Evolutionary conservation across 148 eudicot species (phyloP).

Genomic region (Camellia lanceoleosa): DNA sequence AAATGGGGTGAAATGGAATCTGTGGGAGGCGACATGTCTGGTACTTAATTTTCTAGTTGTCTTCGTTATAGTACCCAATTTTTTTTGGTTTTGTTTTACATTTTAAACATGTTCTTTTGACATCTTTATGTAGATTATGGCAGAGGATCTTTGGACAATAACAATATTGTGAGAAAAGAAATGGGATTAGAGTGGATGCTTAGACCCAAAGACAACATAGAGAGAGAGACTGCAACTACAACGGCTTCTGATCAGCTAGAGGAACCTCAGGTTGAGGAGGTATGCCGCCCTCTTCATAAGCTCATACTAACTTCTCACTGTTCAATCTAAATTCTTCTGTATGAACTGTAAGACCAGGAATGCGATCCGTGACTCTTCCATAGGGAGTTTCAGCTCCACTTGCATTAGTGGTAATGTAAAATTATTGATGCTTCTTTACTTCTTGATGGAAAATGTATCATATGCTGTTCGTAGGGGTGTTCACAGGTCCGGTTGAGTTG

Average conservation of each 20-base stretch:
- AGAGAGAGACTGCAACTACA: slow-evolving; percentile 25
- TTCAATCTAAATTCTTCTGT: background rate
- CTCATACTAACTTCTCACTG: background rate
- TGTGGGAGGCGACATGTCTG: slow-evolving; percentile 4
- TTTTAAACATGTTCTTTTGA: background rate
- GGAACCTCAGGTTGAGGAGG: slow-evolving; percentile 65
- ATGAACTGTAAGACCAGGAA: background rate
- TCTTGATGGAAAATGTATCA: background rate
- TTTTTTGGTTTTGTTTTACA: background rate
- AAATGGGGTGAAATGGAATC: background rate
- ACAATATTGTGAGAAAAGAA: slow-evolving; percentile 59
- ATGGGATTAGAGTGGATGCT: slow-evolving; percentile 98
- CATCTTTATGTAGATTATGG: slow-evolving; percentile 26
- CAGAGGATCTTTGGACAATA: slow-evolving; percentile 25
- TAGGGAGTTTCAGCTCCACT: background rate
- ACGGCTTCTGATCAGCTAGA: slow-evolving; percentile 31
- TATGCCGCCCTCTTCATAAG: slow-evolving; percentile 20
- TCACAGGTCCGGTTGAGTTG: too few relatives aligned
- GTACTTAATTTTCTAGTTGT: slow-evolving; percentile 16
- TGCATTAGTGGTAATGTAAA: background rate
- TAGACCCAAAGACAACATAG: slow-evolving; percentile 51
- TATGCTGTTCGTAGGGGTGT: background rate
- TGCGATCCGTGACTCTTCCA: background rate
- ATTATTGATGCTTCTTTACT: background rate
- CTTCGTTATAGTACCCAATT: background rate